These are phyloP conservation scores for Aphanomyces astaci DNA, from an alignment of 352 stramenopile genomes.

Conservation along the genomic window DNA sequence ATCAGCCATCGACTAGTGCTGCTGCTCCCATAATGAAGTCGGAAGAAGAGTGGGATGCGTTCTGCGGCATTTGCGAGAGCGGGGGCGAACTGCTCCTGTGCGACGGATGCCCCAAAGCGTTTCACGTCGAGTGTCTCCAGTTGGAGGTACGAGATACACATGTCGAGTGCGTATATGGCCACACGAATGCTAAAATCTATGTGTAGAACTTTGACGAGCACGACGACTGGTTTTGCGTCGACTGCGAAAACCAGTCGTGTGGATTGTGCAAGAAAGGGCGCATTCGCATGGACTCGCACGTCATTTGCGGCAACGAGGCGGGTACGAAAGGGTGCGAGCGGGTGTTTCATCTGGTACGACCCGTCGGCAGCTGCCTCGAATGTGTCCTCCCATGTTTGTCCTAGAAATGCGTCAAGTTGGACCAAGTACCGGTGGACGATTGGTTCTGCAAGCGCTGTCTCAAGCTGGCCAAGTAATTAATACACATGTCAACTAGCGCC, in stretches of 20 bases:
- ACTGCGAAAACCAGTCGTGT: constrained; percentile 79
- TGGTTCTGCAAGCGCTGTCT: constrained; percentile 64
- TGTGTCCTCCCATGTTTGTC: neutral
- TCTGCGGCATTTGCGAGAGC: constrained; percentile 81
- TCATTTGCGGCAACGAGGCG: constrained; percentile 85
- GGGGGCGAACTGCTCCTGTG: constrained; percentile 86
- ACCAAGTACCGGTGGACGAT: constrained; percentile 68
- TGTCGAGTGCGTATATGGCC: constrained; percentile 1
- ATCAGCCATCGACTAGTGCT: no score
- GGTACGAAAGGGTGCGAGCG: constrained; percentile 76
- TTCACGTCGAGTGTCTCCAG: constrained; percentile 47
- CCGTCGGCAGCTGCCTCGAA: no score
- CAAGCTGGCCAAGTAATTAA: constrained; percentile 11
- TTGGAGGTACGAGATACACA: neutral
- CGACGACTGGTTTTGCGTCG: constrained; percentile 83
- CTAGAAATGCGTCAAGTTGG: constrained; percentile 82
- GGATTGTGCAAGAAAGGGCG: constrained; percentile 78
- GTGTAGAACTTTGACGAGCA: constrained; percentile 29
- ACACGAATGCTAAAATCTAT: neutral
- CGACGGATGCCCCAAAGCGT: constrained; percentile 86
- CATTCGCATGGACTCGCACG: constrained; percentile 82
- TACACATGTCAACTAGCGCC: no score
- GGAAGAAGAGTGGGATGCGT: constrained; percentile 79
- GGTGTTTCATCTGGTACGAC: constrained; percentile 85
- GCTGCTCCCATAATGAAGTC: constrained; percentile 32